Evolutionary conservation across 2,329 filamentous ascomycete species (phyloP), one percentile per base, ranked within the genome.

Genomic region (Verticillium alfalfae): DNA sequence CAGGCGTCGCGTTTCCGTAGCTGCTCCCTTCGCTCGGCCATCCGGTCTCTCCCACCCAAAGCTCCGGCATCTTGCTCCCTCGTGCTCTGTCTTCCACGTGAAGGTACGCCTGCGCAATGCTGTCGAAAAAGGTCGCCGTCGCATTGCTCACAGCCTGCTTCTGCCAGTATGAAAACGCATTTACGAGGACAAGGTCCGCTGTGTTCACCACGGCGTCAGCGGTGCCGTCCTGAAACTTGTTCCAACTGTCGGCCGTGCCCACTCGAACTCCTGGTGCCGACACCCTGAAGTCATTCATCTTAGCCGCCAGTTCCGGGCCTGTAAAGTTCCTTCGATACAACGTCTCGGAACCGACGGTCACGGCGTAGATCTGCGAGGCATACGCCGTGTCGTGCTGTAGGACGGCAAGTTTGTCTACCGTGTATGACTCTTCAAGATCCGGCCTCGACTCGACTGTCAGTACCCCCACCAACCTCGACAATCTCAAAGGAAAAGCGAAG

Each of bases 111-210:
- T 87, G 84, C 68, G 80, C 79, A 72, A 90, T 85, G 69, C 90
- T 88, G 68, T 89, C 83, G 67, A 90, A 84, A 77, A 88, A 90
- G 60, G 83, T 86, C 63, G 81, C 73, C 49, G 84, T 84, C 15
- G 74, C 70, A 68, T 88, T 85, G 61, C 77, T 75, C 64, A 82
- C 82, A 56, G 76, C 76, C 70, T 82, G 81, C 52, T 83, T 86
- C 73, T 91, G 88, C 88, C 88, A 91, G 80, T 89, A 91, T 37
- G 85, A 83, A 71, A 91, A 91, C 34, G 86, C 88, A 70, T 91
- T 91, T 71, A 84, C 80, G 64, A 91, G 77, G 61, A 81, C 75
- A 62, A 90, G 84, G 59, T 89, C 85, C 59, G 81, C 83, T 56
- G 81, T 81, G 59, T 74, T 73, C 68, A 90, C 84, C 65, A 90